phyloP scores from a whole-genome alignment of 2,329 filamentous ascomycete genomes.

The Thielaviopsis populi region DNA sequence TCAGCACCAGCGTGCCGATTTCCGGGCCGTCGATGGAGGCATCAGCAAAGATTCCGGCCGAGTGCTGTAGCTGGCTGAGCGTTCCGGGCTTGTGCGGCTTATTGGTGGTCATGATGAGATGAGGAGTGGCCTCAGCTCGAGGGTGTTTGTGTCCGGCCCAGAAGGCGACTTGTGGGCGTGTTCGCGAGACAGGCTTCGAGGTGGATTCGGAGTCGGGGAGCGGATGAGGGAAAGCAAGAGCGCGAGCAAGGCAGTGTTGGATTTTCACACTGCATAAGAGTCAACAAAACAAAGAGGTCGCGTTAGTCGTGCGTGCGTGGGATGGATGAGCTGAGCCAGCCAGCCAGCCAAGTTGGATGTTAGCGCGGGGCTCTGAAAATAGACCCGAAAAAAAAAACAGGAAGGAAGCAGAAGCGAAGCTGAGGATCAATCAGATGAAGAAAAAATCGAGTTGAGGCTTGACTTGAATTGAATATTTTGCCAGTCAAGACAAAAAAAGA shows the following conservation, averaged over 20 bases:
- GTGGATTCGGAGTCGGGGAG: background rate
- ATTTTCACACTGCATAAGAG: background rate
- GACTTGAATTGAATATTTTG: background rate
- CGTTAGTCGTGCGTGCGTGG: background rate
- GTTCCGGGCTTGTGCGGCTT: conserved; percentile 37
- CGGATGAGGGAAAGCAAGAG: background rate
- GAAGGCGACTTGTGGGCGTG: background rate
- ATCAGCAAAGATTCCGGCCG: conserved; percentile 85
- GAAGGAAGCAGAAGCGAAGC: background rate
- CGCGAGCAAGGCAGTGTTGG: background rate
- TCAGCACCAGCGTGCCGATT: conserved; percentile 82
- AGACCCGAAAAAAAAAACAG: background rate
- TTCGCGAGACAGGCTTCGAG: background rate
- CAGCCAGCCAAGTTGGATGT: background rate
- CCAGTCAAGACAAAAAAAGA: background rate
- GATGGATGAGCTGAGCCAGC: background rate
- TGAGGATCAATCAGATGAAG: background rate
- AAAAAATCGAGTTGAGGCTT: background rate
- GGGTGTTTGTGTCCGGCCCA: background rate
- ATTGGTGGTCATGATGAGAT: conserved; percentile 29
- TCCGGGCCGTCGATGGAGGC: conserved; percentile 84
- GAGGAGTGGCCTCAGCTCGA: background rate
- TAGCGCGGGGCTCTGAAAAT: conserved; percentile 4
- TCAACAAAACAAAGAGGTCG: conserved; percentile 4
- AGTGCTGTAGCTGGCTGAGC: conserved; percentile 50